Conservation (phyloP, 2,329 filamentous ascomycete genomes). For the Dendrostoma leiphaemia region DNA sequence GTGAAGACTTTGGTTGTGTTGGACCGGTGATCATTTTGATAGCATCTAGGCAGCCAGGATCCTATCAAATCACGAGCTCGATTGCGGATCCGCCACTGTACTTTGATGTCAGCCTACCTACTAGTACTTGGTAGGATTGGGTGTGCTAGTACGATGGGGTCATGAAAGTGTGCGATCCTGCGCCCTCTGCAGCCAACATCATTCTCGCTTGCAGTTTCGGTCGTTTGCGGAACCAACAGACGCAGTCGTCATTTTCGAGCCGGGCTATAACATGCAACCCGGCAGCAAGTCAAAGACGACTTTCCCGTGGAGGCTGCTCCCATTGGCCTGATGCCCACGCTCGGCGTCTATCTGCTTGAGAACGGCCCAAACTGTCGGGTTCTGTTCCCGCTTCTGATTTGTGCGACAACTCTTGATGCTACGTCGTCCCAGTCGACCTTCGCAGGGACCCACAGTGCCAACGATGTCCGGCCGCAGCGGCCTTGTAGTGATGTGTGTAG, state of each 20-base stretch:
- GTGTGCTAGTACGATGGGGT: not conserved
- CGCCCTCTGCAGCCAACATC: not conserved
- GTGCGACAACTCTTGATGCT: not conserved
- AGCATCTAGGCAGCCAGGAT: too few species aligned
- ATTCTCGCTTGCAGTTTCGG: slow-evolving; percentile 6
- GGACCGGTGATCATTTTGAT: too few species aligned
- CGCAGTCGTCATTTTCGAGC: not conserved
- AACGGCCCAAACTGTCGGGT: slow-evolving; percentile 5
- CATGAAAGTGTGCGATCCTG: not conserved
- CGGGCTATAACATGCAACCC: not conserved
- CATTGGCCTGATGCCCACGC: not conserved
- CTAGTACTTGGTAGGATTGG: too few species aligned
- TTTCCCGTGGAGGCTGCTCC: not conserved
- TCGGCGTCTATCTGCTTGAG: slow-evolving; percentile 6
- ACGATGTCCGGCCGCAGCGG: too few species aligned
- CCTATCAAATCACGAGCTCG: too few species aligned
- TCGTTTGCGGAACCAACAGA: slow-evolving; percentile 7
- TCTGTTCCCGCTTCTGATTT: not conserved
- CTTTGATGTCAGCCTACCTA: not conserved
- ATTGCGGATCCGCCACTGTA: too few species aligned
- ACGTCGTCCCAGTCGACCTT: not conserved
- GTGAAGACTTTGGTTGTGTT: too few species aligned
- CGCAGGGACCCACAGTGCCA: not conserved
- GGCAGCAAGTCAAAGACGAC: not conserved
- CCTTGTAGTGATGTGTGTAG: too few species aligned